Evolutionary conservation across 345 rosid species (phyloP).

Genomic region (Orychophragmus violaceus): DNA sequence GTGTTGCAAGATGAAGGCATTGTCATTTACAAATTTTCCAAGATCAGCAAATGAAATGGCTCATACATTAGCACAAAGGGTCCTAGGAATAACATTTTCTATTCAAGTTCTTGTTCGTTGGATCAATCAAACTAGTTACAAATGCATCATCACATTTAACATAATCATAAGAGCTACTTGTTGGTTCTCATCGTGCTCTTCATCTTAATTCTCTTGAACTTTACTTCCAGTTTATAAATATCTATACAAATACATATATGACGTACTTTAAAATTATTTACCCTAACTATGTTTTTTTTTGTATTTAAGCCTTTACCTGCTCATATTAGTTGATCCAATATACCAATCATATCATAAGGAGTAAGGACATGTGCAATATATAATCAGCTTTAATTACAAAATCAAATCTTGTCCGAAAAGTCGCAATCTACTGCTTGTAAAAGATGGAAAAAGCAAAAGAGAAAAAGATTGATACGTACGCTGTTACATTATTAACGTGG

Average conservation of each 20-base stretch:
- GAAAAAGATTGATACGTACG: conserved; percentile 5
- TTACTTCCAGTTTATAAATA: neutral
- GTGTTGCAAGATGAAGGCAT: too few species aligned
- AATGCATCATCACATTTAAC: too few species aligned
- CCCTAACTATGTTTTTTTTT: neutral
- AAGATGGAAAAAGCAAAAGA: conserved; percentile 5
- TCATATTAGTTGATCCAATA: neutral
- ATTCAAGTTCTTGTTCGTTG: too few species aligned
- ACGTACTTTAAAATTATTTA: neutral
- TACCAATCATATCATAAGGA: neutral
- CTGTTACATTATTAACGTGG: conserved; percentile 9
- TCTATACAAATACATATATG: neutral
- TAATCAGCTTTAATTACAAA: neutral
- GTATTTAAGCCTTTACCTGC: neutral
- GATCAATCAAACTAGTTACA: too few species aligned
- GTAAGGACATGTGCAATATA: conserved; percentile 1
- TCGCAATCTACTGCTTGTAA: conserved; percentile 10
- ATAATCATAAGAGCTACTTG: too few species aligned
- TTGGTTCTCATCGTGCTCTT: neutral
- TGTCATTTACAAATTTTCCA: too few species aligned
- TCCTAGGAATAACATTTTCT: too few species aligned
- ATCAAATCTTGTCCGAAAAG: conserved; percentile 12
- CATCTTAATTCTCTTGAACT: neutral
- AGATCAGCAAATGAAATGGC: too few species aligned
- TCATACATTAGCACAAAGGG: too few species aligned